Percentiles rank a stretch among this genome's conserved stretches.
These are phyloP conservation scores for Kodamaea suecica DNA, from an alignment of 1,139 yeast species.

Conservation along the genomic window DNA sequence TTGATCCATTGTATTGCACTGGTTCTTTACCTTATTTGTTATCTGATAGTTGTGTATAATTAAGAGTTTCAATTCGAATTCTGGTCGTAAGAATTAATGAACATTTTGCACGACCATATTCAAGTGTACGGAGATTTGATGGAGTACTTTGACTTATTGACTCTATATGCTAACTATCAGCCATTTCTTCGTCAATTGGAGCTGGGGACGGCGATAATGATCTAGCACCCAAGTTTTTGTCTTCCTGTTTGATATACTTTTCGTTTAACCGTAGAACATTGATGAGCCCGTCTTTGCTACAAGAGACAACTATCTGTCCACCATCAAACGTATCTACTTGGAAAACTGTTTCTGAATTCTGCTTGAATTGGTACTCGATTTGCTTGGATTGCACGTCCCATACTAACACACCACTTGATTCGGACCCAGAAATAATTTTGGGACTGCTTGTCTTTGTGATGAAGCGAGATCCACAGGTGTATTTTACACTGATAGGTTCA, in stretches of 20 bases:
- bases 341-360: conserved; percentile 39
- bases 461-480: conserved; percentile 50
- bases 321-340: conserved; percentile 42
- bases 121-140: no score
- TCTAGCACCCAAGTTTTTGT: neutral
- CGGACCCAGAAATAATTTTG: conserved; percentile 65
- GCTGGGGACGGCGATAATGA: neutral
- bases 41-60: no score
- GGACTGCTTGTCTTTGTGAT: conserved; percentile 33
- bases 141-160: no score
- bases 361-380: conserved; percentile 37
- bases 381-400: conserved; percentile 77
- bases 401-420: conserved; percentile 53
- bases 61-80: no score
- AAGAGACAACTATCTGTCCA: conserved; percentile 41
- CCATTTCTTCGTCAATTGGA: neutral
- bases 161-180: no score
- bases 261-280: conserved; percentile 24
- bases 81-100: no score
- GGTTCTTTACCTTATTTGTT: no score
- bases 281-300: conserved; percentile 27
- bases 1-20: conserved; percentile 30
- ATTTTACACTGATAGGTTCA: conserved; percentile 40
- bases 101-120: no score
- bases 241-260: conserved; percentile 4